Percentiles rank a stretch among this genome's conserved stretches.
phyloP scores from a whole-genome alignment of 371 early-diverging fungal genomes.

The Mucor piriformis region DNA sequence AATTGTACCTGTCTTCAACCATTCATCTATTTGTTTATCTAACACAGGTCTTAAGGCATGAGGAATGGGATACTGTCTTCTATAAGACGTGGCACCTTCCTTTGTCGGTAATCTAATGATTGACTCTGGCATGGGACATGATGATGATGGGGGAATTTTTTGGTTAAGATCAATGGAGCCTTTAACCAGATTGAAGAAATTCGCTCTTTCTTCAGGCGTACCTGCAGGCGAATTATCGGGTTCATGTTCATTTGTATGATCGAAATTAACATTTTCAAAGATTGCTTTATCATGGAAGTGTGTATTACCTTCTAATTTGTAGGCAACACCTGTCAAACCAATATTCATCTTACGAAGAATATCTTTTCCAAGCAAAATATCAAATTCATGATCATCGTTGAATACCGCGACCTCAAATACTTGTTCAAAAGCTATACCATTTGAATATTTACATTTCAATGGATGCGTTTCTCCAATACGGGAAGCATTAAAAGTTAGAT shows the following conservation, averaged over 20 bases:
- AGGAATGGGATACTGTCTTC: slow-evolving; percentile 5
- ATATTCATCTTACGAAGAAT: slow-evolving; percentile 3
- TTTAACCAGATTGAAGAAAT: background rate
- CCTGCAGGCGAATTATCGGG: slow-evolving; percentile 13
- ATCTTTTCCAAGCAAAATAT: slow-evolving; percentile 5
- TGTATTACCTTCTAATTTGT: background rate
- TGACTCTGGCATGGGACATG: slow-evolving; percentile 2
- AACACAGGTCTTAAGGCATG: background rate
- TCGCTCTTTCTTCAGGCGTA: background rate
- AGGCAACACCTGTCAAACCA: slow-evolving; percentile 7
- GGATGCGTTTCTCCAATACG: background rate
- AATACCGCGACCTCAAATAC: slow-evolving; percentile 11
- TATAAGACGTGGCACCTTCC: slow-evolving; percentile 1
- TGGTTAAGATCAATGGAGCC: no score
- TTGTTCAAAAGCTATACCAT: background rate
- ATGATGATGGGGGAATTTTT: background rate
- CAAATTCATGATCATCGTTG: background rate
- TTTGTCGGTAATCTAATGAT: background rate
- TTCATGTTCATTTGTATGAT: background rate
- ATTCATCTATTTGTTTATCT: slow-evolving; percentile 3
- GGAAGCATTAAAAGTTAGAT: background rate
- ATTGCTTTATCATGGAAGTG: background rate
- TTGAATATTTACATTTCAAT: slow-evolving; percentile 6
- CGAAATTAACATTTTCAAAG: background rate
- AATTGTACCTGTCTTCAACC: slow-evolving; percentile 3